Percentiles rank a stretch among this genome's conserved stretches.
Conservation (phyloP, 352 stramenopile genomes). For the Thraustotheca clavata region DNA sequence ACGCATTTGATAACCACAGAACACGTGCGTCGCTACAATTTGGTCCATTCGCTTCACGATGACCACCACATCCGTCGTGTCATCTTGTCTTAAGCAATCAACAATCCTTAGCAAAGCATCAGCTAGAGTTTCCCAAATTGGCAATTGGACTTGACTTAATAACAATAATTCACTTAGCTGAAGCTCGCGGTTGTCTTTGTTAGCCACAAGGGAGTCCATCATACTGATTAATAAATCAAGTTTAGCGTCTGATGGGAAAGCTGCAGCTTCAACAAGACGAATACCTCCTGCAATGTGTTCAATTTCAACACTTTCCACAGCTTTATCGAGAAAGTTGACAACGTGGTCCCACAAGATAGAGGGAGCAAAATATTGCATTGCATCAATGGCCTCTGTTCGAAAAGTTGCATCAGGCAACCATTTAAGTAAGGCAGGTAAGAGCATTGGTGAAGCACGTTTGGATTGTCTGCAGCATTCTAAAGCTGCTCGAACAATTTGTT, state of each 20-base stretch:
- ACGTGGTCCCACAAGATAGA: conserved; percentile 39
- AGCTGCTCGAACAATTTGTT: conserved; percentile 62
- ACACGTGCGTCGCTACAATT: conserved; percentile 58
- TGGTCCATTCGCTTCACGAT: conserved; percentile 52
- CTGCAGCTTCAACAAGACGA: conserved; percentile 36
- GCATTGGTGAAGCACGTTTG: conserved; percentile 65
- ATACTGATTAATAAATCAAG: conserved; percentile 26
- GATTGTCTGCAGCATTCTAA: conserved; percentile 76
- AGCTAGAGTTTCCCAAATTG: conserved; percentile 9
- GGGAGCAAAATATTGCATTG: conserved; percentile 62
- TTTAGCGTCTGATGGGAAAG: conserved; percentile 62
- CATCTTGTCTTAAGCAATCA: conserved; percentile 28
- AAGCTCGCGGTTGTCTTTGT: neutral
- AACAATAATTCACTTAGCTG: neutral
- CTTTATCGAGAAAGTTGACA: conserved; percentile 19
- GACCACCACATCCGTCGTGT: neutral
- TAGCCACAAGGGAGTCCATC: conserved; percentile 17
- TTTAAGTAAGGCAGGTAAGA: conserved; percentile 75
- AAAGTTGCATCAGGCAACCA: conserved; percentile 58
- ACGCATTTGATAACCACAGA: conserved; percentile 63
- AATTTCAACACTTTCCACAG: neutral
- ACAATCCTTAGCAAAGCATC: conserved; percentile 18
- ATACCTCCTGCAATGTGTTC: conserved; percentile 2
- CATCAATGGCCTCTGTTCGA: conserved; percentile 52
- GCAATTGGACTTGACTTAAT: neutral